Evolutionary conservation across 2,329 filamentous ascomycete species (phyloP), one percentile per base, ranked within the genome.

Genomic region (Ascomycota sp.): DNA sequence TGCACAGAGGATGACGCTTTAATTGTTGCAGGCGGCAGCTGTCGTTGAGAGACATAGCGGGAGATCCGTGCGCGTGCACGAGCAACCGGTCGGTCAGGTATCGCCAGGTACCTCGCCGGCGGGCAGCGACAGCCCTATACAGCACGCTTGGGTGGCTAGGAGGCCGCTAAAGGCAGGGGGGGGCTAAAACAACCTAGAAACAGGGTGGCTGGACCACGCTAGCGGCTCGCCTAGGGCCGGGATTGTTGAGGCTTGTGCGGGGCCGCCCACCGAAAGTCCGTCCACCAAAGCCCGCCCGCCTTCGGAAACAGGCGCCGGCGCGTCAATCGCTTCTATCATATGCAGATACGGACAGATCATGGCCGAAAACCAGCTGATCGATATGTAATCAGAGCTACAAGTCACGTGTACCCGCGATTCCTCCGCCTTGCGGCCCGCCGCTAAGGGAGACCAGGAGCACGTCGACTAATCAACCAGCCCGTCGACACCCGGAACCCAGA

Each of bases 161-260:
- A 20, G 41, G 42, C 38, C 42, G 46, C 41, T 38, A 17, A 17
- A 3, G 15, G 15, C 15, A 17, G 15, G 15, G 15, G 15, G 15
- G 15, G 15, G 15, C 15, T 17, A 17, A 17, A 17, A 17, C 15
- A 17, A 17, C 40, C 37, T 37, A 37, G 39, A 50, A 51, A 44
- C 40, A 35, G 38, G 42, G 47, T 40, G 44, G 44, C 47, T 51
- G 47, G 47, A 9, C 22, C 8, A 5, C 8, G 22, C 22, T 35
- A 43, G 22, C 17, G 27, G 27, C 10, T 21, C 11, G 22, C 22
- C 22, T 6, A 11, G 11, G 15, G 15, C 15, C 15, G 15, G 15
- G 15, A 17, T 17, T 5, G 22, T 23, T 23, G 22, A 23, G 22
- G 22, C 15, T 17, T 17, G 15, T 23, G 22, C 8, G 22, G 22